Base-by-base conservation (phyloP, 2,329 filamentous ascomycete species). In the Periconia macrospinosa region DNA sequence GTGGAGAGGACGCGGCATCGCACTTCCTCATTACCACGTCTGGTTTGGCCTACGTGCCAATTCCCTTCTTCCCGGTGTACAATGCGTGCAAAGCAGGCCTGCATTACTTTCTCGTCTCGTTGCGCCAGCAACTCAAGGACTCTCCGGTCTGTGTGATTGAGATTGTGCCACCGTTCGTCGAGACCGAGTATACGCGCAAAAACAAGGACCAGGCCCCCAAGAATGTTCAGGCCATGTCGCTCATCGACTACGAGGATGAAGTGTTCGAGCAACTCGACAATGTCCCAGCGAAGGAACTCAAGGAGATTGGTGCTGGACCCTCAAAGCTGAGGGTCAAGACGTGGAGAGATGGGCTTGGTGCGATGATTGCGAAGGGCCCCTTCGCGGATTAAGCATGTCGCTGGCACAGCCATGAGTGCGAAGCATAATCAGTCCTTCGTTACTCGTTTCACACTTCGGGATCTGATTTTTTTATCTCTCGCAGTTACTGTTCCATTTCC, bases 101-200 rank as follows among this genome's bases (percentile, higher is more conserved):
- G 8, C 54, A 56, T 35, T 41, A 46, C 3, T 40, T 56, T 3
- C 23, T 44, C 15, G 14, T 56, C 10, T 45, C 37, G 2, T 30
- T 53, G 15, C 30, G 54, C 6, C 54, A 56, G 47, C 54, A 56
- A 41, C 33, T 56, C 14, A 20, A 20, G 6, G 45, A 43, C 37
- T 18, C 14, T 30, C 47, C 54, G 10, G 15, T 74, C 40, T 63
- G 62, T n/a, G 59, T 75, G 11, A 59, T 72, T 9, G 72, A 75
- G 52, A 59, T 76, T 17, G 66, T 65, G 1, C 71, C 72, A 5
- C 73, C 72, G 6, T 75, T 74, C 52, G 68, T 74, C 2, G 70
- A 68, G 20, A 76, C 74, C 1, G 67, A 61, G 1, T 52, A 76
- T 2, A 71, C 74, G 46, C 55, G 51, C n/a, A 62, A 53, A 17